Evolutionary conservation across 2,329 filamentous ascomycete genomes (phyloP), one percentile per base, ranked within the genome.

Genomic region (Anisogramma anomala): DNA sequence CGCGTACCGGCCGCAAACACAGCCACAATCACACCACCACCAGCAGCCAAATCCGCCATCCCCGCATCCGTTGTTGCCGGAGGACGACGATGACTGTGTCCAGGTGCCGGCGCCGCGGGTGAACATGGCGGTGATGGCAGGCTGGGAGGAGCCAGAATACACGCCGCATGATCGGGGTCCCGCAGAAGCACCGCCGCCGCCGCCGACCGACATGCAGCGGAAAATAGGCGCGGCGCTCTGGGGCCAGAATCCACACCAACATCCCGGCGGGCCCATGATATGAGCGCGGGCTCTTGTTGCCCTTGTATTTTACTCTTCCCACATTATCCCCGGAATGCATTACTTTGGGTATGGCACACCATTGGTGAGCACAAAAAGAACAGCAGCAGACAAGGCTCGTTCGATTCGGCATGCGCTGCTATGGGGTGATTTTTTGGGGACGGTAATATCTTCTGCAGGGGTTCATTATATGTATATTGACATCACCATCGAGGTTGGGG

Each of bases 171-270:
- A n/a, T n/a, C 33, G 9, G 30, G 26, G 27, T 31, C n/a, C n/a
- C n/a, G n/a, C 10, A n/a, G 30, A 37, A 9, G 20, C 13, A 19
- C 10, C 17, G 26, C 39, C 27, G 26, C 33, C 28, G 39, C 26
- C 49, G n/a, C 50, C 56, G 23, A 52, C 51, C 33, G 51, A 55
- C 17, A 56, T 56, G 33, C 58, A 60, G 48, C 43, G 56, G 31
- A 52, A 42, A 14, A 45, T 60, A 11, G 58, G 56, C 6, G 55
- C 56, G 33, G 58, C 58, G 18, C 41, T 61, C 5, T 61, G 58
- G 58, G 58, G 58, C 23, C 18, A 23, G 10, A 46, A 45, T 20
- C 38, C 42, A 7, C 42, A 45, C 22, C 45, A 47, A 8, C 42
- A 45, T 9, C 42, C 34, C 1, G 18, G 13, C 28, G 45, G 45